Evolutionary conservation across 208 protist species (phyloP).

Genomic region (Phytomonas francai): DNA sequence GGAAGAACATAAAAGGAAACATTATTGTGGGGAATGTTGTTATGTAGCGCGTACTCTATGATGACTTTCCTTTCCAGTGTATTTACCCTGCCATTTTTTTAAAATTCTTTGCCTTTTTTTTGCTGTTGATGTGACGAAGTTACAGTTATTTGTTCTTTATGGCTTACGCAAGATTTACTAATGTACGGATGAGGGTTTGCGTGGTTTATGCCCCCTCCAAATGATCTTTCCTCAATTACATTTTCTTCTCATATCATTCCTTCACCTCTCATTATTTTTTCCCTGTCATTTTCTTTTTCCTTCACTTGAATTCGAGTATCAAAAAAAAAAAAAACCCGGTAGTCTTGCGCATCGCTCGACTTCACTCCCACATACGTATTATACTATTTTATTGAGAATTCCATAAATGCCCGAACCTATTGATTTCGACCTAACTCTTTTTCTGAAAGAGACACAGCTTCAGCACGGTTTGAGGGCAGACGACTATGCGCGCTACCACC

Average conservation of each 20-base stretch:
- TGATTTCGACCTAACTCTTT: constrained; percentile 56
- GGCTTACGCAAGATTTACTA: too few species aligned
- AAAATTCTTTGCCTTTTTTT: too few species aligned
- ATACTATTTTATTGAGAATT: neutral
- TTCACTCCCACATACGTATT: constrained; percentile 7
- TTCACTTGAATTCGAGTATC: constrained; percentile 5
- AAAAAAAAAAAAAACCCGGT: constrained; percentile 11
- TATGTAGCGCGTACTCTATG: too few species aligned
- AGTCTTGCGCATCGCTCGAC: too few species aligned
- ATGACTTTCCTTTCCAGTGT: too few species aligned
- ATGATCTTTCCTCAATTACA: neutral
- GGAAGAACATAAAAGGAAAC: too few species aligned
- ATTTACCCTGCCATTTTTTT: too few species aligned
- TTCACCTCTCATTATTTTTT: constrained; percentile 8
- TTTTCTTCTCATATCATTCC: constrained; percentile 1
- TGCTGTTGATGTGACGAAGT: too few species aligned
- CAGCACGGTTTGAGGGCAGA: constrained; percentile 80
- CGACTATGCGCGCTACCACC: constrained; percentile 77
- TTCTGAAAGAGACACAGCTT: constrained; percentile 81
- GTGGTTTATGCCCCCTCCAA: too few species aligned
- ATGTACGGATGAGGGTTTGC: too few species aligned
- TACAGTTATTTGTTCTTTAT: too few species aligned
- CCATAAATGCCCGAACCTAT: constrained; percentile 8
- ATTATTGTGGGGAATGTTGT: too few species aligned
- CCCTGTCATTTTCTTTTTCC: neutral